Base-by-base conservation (phyloP, 1,284 basidiomycete genomes). In the Wolfiporia cocos region DNA sequence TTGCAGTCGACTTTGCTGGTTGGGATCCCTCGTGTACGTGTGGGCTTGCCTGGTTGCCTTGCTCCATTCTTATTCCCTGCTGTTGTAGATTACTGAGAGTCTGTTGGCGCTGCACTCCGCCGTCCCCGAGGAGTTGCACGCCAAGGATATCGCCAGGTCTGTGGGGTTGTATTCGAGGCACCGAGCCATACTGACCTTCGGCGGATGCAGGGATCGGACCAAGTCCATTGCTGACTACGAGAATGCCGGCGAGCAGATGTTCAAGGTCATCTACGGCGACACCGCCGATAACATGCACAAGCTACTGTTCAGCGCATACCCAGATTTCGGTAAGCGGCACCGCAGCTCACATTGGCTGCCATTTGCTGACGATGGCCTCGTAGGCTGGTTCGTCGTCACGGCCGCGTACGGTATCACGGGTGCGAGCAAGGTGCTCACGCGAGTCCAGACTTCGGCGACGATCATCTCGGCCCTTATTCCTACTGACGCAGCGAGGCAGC, bases 1-100 rank as follows among this genome's bases (percentile, higher is more conserved):
- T 71, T 81, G 58, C 78, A 78, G 51, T 66, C 70, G 7, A 77
- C 74, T 6, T 53, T 76, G 49, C 67, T 72, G 14, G 64, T 64
- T 44, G 78, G 78, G 14, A 74, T 73, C 49, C 67, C 76, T 5
- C 71, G 68, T 61, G 77, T 57, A 46, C 37, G 55, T 35, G 17
- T 2, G 6, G 22, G 10, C 2, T 46, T 14, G 22, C 32, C 2
- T 15, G 6, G 6, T n/a, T n/a, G n/a, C n/a, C 26, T 9, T 9
- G 26, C 9, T 9, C 26, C 26, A 28, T 9, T 28, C 26, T 9
- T 14, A 28, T 28, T 28, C 9, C 7, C 26, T 7, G 7, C 7
- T 29, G 17, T 36, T 15, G 11, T 30, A 63, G 62, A 47, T 58
- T 2, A 66, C 65, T 40, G 62, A 64, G 36, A 53, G 51, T 31